These are phyloP conservation scores for Carex parvula DNA, from an alignment of 176 grass and related monocot species.

Conservation along the genomic window DNA sequence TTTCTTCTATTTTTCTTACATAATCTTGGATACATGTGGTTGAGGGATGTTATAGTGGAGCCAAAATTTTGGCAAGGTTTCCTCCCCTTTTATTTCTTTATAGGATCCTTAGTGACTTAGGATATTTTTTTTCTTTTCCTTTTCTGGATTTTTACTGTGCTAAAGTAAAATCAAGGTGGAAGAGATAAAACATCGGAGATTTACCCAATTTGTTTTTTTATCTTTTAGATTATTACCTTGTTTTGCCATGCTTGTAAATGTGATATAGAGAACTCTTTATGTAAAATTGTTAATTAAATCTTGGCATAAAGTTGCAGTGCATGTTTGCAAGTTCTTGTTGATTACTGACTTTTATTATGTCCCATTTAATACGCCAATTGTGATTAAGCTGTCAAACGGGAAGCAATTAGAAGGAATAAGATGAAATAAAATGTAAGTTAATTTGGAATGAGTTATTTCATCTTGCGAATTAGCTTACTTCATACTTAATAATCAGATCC, in stretches of 20 bases:
- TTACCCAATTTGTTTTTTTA: background rate
- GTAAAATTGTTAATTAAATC: background rate
- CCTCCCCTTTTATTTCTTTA: background rate
- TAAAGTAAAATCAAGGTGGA: background rate
- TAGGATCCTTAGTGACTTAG: background rate
- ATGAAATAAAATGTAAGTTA: too few relatives aligned
- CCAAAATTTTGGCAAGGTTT: background rate
- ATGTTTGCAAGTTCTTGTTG: background rate
- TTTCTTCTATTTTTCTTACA: background rate
- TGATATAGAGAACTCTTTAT: background rate
- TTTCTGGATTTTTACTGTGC: background rate
- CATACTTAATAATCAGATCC: too few relatives aligned
- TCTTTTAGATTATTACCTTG: background rate
- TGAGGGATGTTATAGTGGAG: background rate
- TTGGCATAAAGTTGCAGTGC: background rate
- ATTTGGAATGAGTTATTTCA: too few relatives aligned
- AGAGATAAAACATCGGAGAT: background rate
- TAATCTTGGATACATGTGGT: background rate
- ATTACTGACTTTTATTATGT: background rate
- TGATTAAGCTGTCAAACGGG: too few relatives aligned
- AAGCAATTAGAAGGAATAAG: too few relatives aligned
- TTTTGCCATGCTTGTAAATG: background rate
- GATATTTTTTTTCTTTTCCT: background rate
- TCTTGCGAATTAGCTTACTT: too few relatives aligned
- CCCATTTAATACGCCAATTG: background rate